Evolutionary conservation across 805 yeast genomes (phyloP).

Genomic region (Saturnispora sanitii): DNA sequence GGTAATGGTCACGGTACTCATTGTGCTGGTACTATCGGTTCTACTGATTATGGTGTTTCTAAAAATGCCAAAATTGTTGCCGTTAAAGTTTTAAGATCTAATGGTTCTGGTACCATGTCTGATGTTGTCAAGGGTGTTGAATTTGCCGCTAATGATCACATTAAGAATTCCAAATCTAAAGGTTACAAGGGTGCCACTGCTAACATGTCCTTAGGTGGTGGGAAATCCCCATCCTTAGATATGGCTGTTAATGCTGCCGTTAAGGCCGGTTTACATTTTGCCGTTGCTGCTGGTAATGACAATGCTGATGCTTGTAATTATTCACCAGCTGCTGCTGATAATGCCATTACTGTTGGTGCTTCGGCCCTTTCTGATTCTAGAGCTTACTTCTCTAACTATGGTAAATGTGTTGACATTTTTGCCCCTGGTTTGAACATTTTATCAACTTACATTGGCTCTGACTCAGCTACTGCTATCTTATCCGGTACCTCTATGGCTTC

Average conservation of each 20-base stretch:
- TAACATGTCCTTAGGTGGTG: slow-evolving; percentile 93
- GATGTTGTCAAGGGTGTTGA: slow-evolving; percentile 81
- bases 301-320: slow-evolving; percentile 86
- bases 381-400: slow-evolving; percentile 93
- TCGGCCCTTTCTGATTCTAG: slow-evolving; percentile 79
- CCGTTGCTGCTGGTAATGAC: slow-evolving; percentile 96
- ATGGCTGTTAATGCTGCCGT: slow-evolving; percentile 86
- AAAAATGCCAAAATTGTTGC: slow-evolving; percentile 73
- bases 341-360: slow-evolving; percentile 91
- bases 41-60: slow-evolving; percentile 73
- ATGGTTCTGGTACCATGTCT: slow-evolving; percentile 77
- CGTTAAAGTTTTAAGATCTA: slow-evolving; percentile 71
- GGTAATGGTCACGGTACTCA: slow-evolving; percentile 96
- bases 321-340: slow-evolving; percentile 83
- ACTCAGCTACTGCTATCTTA: slow-evolving; percentile 65
- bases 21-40: slow-evolving; percentile 93
- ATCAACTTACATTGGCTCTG: slow-evolving; percentile 75
- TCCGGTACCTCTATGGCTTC: slow-evolving; percentile 99
- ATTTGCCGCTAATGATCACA: slow-evolving; percentile 68
- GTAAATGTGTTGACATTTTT: slow-evolving; percentile 90
- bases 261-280: slow-evolving; percentile 79
- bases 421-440: slow-evolving; percentile 91
- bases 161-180: slow-evolving; percentile 39
- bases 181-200: slow-evolving; percentile 81
- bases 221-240: slow-evolving; percentile 79